These are phyloP conservation scores for Miscanthus sacchariflorus DNA, from an alignment of 202 grass and related monocot genomes.

Conservation along the genomic window DNA sequence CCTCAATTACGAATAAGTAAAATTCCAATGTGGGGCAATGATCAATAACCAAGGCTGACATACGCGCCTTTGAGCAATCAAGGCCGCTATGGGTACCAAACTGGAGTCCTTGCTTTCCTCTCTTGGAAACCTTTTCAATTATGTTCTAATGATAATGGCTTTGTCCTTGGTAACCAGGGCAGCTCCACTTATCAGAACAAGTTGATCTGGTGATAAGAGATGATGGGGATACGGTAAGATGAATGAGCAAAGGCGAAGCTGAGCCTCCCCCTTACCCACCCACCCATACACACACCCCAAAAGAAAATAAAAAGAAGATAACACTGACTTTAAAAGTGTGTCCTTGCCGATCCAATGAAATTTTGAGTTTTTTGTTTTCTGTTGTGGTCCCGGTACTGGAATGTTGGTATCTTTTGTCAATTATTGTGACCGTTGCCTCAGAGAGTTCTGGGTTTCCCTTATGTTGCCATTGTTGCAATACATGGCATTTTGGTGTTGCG, in stretches of 20 bases:
- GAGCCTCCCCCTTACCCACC: background rate
- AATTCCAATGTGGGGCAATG: slow-evolving; percentile 6
- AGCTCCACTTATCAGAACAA: background rate
- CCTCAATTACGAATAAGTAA: background rate
- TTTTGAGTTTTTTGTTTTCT: too few species aligned
- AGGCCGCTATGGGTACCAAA: slow-evolving; percentile 17
- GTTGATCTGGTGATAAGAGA: background rate
- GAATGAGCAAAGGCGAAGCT: slow-evolving; percentile 42
- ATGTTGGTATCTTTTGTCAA: too few species aligned
- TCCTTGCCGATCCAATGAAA: too few species aligned
- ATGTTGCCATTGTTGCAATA: too few species aligned
- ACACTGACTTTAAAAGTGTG: too few species aligned
- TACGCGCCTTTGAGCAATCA: background rate
- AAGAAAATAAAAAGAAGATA: too few species aligned
- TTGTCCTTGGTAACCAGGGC: slow-evolving; percentile 39
- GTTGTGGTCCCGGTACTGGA: too few species aligned
- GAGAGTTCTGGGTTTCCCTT: too few species aligned
- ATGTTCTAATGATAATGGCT: background rate
- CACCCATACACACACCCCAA: too few species aligned
- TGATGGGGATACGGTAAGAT: background rate
- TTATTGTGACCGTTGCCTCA: too few species aligned
- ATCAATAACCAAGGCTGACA: slow-evolving; percentile 7
- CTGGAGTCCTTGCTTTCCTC: background rate
- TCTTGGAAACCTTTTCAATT: background rate
- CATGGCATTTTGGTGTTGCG: too few species aligned